phyloP scores from a whole-genome alignment of 768 basidiomycete genomes.

The Termitomyces sp. region DNA sequence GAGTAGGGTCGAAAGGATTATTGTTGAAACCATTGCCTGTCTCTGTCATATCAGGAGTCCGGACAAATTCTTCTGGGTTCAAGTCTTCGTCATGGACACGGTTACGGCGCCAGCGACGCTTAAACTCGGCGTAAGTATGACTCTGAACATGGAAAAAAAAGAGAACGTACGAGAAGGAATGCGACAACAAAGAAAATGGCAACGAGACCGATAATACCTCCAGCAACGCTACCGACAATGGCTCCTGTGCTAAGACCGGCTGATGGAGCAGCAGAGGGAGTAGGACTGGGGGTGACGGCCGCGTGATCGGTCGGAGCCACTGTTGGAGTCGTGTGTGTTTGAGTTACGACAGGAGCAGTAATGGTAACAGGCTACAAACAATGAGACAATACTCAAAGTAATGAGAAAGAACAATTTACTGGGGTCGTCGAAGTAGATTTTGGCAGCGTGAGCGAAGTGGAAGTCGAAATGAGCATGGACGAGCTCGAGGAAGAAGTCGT shows the following conservation, averaged over 20 bases:
- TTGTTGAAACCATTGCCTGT: slow-evolving; percentile 14
- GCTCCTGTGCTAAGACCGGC: slow-evolving; percentile 31
- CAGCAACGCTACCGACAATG: slow-evolving; percentile 32
- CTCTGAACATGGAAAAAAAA: neutral
- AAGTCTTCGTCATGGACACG: slow-evolving; percentile 28
- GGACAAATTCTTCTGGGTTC: slow-evolving; percentile 23
- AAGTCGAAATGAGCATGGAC: slow-evolving; percentile 1
- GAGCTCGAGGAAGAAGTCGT: slow-evolving; percentile 5
- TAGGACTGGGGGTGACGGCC: slow-evolving; percentile 14
- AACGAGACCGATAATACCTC: slow-evolving; percentile 31
- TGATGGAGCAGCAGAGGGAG: slow-evolving; percentile 10
- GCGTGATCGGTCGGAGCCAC: slow-evolving; percentile 11
- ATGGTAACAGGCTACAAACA: slow-evolving; percentile 13
- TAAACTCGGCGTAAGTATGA: neutral
- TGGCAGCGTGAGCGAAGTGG: slow-evolving; percentile 5
- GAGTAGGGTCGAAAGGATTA: slow-evolving; percentile 19
- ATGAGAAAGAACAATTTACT: slow-evolving; percentile 9
- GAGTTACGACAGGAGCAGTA: slow-evolving; percentile 9
- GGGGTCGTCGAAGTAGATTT: neutral
- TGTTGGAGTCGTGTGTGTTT: slow-evolving; percentile 13
- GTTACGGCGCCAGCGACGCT: slow-evolving; percentile 33
- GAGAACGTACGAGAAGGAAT: slow-evolving; percentile 32
- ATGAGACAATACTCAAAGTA: neutral
- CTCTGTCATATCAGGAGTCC: slow-evolving; percentile 18
- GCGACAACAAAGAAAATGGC: slow-evolving; percentile 30